Conservation (phyloP, 2,329 filamentous ascomycete genomes). For the Apiospora sp. region DNA sequence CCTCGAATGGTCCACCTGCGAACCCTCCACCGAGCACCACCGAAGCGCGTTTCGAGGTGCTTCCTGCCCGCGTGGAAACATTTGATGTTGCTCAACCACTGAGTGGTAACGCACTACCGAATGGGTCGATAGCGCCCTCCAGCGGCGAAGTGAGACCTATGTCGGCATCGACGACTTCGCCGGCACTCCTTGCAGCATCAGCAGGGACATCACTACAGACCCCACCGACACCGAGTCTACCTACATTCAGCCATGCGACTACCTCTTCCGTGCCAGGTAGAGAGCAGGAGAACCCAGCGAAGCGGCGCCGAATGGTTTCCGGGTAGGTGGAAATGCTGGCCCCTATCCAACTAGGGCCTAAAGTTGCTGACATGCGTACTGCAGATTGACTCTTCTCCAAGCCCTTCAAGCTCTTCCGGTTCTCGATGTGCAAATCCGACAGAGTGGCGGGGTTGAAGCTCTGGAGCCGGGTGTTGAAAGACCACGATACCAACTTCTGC, state of each 20-base stretch:
- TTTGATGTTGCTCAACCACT: background rate
- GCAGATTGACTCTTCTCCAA: conserved; percentile 31
- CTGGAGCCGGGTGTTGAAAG: conserved; percentile 48
- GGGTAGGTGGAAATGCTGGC: conserved; percentile 27
- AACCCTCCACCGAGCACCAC: conserved; percentile 9
- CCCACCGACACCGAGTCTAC: conserved; percentile 35
- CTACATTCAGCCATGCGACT: conserved; percentile 23
- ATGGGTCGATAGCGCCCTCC: conserved; percentile 20
- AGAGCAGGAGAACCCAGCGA: conserved; percentile 32
- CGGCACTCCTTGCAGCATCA: conserved; percentile 28
- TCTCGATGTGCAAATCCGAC: conserved; percentile 29
- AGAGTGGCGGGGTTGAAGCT: conserved; percentile 30
- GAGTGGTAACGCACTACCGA: conserved; percentile 8
- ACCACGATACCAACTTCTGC: conserved; percentile 62
- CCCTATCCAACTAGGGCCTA: background rate
- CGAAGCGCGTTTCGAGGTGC: conserved; percentile 1
- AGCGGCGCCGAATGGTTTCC: conserved; percentile 39
- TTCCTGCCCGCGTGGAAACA: background rate
- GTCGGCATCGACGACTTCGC: conserved; percentile 26
- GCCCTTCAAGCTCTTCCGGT: conserved; percentile 27
- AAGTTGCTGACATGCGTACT: background rate
- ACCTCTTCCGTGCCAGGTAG: conserved; percentile 25
- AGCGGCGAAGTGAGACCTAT: conserved; percentile 22
- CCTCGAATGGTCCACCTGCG: conserved; percentile 32
- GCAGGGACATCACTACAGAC: conserved; percentile 36